Base-by-base conservation (phyloP, 495 filamentous ascomycete species). In the Hypoxylon rickii region DNA sequence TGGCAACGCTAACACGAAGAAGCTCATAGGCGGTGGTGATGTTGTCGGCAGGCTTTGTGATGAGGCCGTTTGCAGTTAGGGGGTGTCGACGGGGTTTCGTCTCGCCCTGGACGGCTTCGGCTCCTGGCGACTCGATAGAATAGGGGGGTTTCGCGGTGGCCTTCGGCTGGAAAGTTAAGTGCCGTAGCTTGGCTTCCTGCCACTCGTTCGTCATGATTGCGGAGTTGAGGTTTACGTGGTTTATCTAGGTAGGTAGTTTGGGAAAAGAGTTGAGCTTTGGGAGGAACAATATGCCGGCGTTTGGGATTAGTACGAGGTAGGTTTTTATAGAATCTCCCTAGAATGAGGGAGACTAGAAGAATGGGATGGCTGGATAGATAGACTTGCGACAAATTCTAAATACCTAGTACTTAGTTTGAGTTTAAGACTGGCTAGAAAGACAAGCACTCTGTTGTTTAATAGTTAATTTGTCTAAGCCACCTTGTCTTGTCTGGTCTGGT, bases 1-100 rank as follows among this genome's bases (percentile, higher is more conserved):
- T 86, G 34, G 83, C 82, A 24, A 90, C 87, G 41, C 86, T 87
- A 52, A 84, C 81, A 51, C 82, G 86, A 63, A 98, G 77, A 65
- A 96, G 87, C 66, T 98, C 95, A 71, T 86, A 94, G 64, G 86
- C 81, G 54, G 94, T 98, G n/a, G 74, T 74, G 61, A 96, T 82
- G 56, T 89, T 86, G 37, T 88, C 82, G 19, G 83, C 73, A 16
- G 89, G 86, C 17, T 76, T 84, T 13, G 79, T 72, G 54, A 82
- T 73, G 44, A 97, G 83, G 40, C 82, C 86, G 55, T 93, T 74
- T 63, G 88, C 86, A 49, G 86, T 78, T n/a, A 63, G 52, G 7
- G 88, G 86, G 71, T 91, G 83, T 48, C 93, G 84, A 55, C 93
- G 87, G 6, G 94, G 90, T 49, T 93, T 88, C 1, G 94, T 97